A percentile compares a stretch with the other conserved stretches of the same genome.
Conservation (phyloP, 1,284 basidiomycete species). For the Boletus austroedulis region DNA sequence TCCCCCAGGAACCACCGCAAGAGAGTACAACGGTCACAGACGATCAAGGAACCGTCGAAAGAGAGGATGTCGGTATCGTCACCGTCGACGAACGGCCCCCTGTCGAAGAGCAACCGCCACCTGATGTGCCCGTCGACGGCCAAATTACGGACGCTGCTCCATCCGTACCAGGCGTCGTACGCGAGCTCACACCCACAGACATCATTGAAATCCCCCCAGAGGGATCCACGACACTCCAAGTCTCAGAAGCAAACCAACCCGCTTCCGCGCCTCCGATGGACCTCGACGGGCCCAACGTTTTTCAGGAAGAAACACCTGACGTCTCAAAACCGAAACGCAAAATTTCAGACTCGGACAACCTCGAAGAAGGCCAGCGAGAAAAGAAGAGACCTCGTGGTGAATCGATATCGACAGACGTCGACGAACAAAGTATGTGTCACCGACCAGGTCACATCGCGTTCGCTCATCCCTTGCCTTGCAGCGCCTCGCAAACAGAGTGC, state of each 20-base stretch:
- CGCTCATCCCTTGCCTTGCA: constrained; percentile 15
- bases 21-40: not conserved
- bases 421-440: constrained; percentile 49
- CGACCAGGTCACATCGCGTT: too few relatives aligned
- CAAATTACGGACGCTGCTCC: constrained; percentile 9
- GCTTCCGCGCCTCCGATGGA: constrained; percentile 12
- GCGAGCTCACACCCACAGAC: constrained; percentile 9
- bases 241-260: constrained; percentile 5
- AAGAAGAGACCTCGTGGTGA: constrained; percentile 67
- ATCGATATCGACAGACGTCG: constrained; percentile 53
- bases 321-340: constrained; percentile 63
- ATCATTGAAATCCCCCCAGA: constrained; percentile 9
- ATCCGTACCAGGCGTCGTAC: constrained; percentile 15
- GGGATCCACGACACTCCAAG: constrained; percentile 10
- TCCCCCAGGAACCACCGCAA: constrained; percentile 17
- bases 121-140: constrained; percentile 5
- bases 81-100: constrained; percentile 7
- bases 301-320: constrained; percentile 15
- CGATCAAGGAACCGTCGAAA: constrained; percentile 4
- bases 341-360: constrained; percentile 50
- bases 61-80: not conserved
- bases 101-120: not conserved
- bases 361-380: constrained; percentile 52
- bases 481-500: constrained; percentile 23
- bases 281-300: constrained; percentile 15